phyloP scores from a whole-genome alignment of 371 early-diverging fungal genomes.

The Mucor racemosus region DNA sequence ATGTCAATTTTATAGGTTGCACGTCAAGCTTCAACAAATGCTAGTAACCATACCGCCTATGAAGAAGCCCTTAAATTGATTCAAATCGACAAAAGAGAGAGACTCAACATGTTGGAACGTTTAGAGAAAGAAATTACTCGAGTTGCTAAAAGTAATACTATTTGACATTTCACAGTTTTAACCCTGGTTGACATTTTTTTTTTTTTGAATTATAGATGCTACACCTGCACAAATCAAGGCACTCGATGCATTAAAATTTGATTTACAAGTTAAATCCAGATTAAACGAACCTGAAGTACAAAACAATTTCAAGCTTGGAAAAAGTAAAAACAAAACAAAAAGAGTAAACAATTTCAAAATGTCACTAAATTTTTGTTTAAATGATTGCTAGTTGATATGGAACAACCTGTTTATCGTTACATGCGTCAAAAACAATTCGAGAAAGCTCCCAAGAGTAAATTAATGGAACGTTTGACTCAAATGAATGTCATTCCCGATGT shows the following conservation, averaged over 20 bases:
- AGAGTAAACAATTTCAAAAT: too few species aligned
- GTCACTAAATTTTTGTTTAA: too few species aligned
- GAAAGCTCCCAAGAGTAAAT: conserved; percentile 61
- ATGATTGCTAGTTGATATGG: conserved; percentile 59
- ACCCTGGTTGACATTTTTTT: conserved; percentile 1
- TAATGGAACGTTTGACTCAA: conserved; percentile 77
- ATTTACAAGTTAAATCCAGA: conserved; percentile 73
- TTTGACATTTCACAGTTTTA: background rate
- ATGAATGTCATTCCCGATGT: conserved; percentile 85
- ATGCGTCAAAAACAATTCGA: conserved; percentile 70
- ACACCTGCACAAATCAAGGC: conserved; percentile 55
- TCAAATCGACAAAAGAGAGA: conserved; percentile 63
- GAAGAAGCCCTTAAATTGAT: conserved; percentile 81
- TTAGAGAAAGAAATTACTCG: conserved; percentile 58
- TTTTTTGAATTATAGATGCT: conserved; percentile 18
- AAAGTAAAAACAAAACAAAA: conserved; percentile 35
- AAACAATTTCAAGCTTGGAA: conserved; percentile 66
- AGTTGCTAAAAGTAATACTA: conserved; percentile 50
- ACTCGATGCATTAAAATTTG: conserved; percentile 62
- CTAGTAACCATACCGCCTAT: conserved; percentile 61
- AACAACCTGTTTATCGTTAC: conserved; percentile 74
- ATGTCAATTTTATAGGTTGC: conserved; percentile 15
- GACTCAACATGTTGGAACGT: conserved; percentile 57
- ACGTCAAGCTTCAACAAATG: conserved; percentile 30
- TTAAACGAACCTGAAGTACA: conserved; percentile 74